Conservation (phyloP, 805 yeast genomes). For the Candida oleophila region DNA sequence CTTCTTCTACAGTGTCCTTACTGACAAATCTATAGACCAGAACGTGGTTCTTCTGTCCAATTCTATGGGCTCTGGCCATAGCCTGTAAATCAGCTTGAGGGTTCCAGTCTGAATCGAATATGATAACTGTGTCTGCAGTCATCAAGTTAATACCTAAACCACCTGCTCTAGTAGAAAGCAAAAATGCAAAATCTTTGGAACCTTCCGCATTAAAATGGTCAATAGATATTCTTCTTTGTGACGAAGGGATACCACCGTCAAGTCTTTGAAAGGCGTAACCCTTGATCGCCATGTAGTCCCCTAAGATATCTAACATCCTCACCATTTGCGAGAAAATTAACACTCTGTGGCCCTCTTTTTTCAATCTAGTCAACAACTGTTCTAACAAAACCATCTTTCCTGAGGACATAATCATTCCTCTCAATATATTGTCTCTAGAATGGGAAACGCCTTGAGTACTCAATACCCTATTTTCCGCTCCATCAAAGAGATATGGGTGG, state of each 20-base stretch:
- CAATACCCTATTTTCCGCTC: slow-evolving; percentile 82
- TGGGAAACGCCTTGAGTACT: slow-evolving; percentile 54
- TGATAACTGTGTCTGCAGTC: slow-evolving; percentile 99
- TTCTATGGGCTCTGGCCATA: slow-evolving; percentile 99
- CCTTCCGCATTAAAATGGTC: slow-evolving; percentile 96
- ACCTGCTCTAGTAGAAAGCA: slow-evolving; percentile 96
- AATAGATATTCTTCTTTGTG: slow-evolving; percentile 89
- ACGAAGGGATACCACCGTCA: slow-evolving; percentile 95
- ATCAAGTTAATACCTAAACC: slow-evolving; percentile 96
- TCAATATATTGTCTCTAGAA: slow-evolving; percentile 75
- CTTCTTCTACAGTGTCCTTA: slow-evolving; percentile 97
- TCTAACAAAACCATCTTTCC: slow-evolving; percentile 98
- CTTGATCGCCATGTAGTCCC: slow-evolving; percentile 86
- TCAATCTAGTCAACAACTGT: slow-evolving; percentile 77
- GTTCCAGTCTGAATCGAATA: slow-evolving; percentile 98
- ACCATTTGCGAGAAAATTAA: slow-evolving; percentile 97
- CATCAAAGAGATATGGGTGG: slow-evolving; percentile 93
- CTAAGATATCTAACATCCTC: slow-evolving; percentile 88
- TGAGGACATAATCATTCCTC: slow-evolving; percentile 94
- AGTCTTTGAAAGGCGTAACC: slow-evolving; percentile 88
- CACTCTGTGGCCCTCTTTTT: slow-evolving; percentile 94
- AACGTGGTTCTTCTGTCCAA: slow-evolving; percentile 98
- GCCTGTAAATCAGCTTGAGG: slow-evolving; percentile 99
- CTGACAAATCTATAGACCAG: slow-evolving; percentile 97
- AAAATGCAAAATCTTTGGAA: slow-evolving; percentile 85